phyloP scores from a whole-genome alignment of 2,329 filamentous ascomycete genomes.

The Alternaria rosae region DNA sequence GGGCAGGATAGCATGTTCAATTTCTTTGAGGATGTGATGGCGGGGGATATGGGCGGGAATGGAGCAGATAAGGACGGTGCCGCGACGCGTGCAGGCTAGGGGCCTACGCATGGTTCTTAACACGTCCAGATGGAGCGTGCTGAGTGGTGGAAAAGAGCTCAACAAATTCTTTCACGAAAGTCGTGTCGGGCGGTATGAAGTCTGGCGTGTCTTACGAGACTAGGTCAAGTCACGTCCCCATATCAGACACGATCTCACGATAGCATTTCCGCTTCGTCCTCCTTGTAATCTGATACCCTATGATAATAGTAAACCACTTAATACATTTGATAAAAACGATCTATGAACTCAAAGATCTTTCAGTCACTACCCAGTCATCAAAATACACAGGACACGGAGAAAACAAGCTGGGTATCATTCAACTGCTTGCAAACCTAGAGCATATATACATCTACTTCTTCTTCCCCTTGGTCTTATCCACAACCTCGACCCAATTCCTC shows the following conservation, averaged over 20 bases:
- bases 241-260: background rate
- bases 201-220: background rate
- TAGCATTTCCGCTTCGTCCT: background rate
- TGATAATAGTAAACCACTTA: background rate
- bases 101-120: background rate
- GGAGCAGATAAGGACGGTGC: background rate
- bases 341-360: background rate
- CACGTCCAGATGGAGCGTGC: background rate
- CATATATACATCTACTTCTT: slow-evolving; percentile 49
- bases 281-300: background rate
- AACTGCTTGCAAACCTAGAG: background rate
- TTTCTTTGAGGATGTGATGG: slow-evolving; percentile 37
- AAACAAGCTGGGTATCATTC: slow-evolving; percentile 16
- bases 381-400: background rate
- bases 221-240: background rate
- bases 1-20: slow-evolving; percentile 34
- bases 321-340: background rate
- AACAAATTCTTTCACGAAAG: background rate
- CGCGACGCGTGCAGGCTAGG: background rate
- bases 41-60: slow-evolving; percentile 1
- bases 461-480: slow-evolving; percentile 74
- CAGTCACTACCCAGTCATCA: background rate
- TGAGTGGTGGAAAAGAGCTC: background rate
- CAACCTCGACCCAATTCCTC: slow-evolving; percentile 67
- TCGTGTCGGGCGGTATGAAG: background rate